Percentiles rank a stretch among this genome's conserved stretches.
These are phyloP conservation scores for Penicillium sp. DNA, from an alignment of 2,329 filamentous ascomycete genomes.

Conservation along the genomic window DNA sequence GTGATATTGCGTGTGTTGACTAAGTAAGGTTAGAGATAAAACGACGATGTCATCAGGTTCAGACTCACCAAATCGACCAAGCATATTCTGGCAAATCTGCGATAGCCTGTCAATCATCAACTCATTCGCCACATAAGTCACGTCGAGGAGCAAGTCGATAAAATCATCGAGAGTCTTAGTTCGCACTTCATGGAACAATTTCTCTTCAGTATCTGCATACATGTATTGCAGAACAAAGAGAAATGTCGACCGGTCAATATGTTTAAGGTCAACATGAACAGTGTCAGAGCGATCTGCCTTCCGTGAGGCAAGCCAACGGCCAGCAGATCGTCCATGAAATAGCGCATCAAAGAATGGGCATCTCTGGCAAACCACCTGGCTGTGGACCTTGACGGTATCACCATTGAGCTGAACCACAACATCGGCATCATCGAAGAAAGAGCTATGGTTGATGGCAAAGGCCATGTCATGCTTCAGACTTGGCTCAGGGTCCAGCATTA, in stretches of 20 bases:
- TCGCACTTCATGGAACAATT: slow-evolving; percentile 78
- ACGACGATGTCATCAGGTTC: neutral
- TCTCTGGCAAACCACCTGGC: slow-evolving; percentile 73
- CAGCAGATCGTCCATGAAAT: slow-evolving; percentile 83
- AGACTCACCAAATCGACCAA: slow-evolving; percentile 68
- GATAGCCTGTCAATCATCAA: slow-evolving; percentile 91
- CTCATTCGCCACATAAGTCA: slow-evolving; percentile 88
- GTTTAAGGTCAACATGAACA: slow-evolving; percentile 76
- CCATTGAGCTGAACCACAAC: slow-evolving; percentile 74
- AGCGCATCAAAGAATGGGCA: slow-evolving; percentile 92
- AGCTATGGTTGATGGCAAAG: slow-evolving; percentile 65
- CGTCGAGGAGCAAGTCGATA: slow-evolving; percentile 84
- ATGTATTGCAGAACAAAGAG: slow-evolving; percentile 75
- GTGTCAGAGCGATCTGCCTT: slow-evolving; percentile 51
- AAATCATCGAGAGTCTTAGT: slow-evolving; percentile 76
- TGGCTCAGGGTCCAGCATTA: slow-evolving; percentile 67
- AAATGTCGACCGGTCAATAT: slow-evolving; percentile 74
- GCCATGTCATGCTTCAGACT: slow-evolving; percentile 71
- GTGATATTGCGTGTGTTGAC: slow-evolving; percentile 83
- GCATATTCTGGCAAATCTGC: slow-evolving; percentile 81
- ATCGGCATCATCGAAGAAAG: slow-evolving; percentile 79
- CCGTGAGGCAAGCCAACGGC: slow-evolving; percentile 77
- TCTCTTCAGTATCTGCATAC: slow-evolving; percentile 78
- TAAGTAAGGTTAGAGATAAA: neutral
- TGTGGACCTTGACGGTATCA: slow-evolving; percentile 71